Conservation (phyloP, 2,329 filamentous ascomycete genomes). For the Nemania sp. region DNA sequence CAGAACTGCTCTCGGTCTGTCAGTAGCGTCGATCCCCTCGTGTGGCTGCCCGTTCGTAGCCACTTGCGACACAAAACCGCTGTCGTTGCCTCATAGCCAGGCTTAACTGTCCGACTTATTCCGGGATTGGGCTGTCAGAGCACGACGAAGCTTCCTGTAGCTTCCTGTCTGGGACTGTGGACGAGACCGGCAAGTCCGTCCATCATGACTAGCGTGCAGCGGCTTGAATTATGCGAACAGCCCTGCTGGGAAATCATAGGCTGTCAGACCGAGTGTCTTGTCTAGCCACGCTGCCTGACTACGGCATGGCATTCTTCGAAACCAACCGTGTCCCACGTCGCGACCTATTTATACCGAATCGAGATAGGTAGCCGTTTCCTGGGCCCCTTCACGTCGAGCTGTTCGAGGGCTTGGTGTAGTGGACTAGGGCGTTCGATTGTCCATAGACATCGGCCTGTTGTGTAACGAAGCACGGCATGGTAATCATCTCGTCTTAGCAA, state of each 20-base stretch:
- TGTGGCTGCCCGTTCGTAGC: conserved; percentile 24
- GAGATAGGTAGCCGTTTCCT: conserved; percentile 29
- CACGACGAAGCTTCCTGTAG: not conserved
- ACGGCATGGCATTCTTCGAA: conserved; percentile 9
- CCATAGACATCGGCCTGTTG: conserved; percentile 34
- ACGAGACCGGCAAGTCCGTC: conserved; percentile 1
- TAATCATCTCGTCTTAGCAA: conserved; percentile 33
- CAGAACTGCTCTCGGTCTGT: not conserved
- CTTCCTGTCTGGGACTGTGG: conserved; percentile 2
- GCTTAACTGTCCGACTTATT: conserved; percentile 8
- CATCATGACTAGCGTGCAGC: not conserved
- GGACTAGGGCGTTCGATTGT: conserved; percentile 26
- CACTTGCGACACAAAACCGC: conserved; percentile 20
- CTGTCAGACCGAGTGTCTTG: not conserved
- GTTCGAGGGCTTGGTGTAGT: conserved; percentile 17
- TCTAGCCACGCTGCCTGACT: conserved; percentile 5
- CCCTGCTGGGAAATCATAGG: conserved; percentile 5
- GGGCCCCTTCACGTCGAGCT: conserved; percentile 21
- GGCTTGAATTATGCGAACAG: not conserved
- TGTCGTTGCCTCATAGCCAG: not conserved
- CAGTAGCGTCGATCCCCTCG: conserved; percentile 7
- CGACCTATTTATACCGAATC: conserved; percentile 28
- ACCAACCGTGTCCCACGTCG: conserved; percentile 22
- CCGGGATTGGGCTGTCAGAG: conserved; percentile 9
- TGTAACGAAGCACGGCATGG: conserved; percentile 35